A percentile compares a stretch with the other conserved stretches of the same genome.
Conservation (phyloP, 2,329 filamentous ascomycete species). For the Akanthomyces uredinophilus region DNA sequence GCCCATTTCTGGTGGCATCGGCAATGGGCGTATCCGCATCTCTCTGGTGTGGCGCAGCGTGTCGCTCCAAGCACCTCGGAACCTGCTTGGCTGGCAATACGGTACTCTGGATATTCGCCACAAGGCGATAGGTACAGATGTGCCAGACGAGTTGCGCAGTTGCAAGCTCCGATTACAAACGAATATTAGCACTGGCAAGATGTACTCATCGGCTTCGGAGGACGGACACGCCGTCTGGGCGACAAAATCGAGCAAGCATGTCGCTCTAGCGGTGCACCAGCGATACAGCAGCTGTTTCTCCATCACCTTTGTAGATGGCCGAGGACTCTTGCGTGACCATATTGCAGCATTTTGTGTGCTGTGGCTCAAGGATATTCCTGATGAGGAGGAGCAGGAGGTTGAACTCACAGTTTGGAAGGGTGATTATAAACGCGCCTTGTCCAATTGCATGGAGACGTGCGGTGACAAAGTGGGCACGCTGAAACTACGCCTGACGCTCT, state of each 20-base stretch:
- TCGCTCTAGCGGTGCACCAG: constrained; percentile 52
- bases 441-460: constrained; percentile 35
- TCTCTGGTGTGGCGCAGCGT: constrained; percentile 71
- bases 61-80: constrained; percentile 53
- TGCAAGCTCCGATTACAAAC: constrained; percentile 57
- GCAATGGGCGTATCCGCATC: constrained; percentile 62
- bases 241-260: constrained; percentile 38
- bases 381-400: constrained; percentile 58
- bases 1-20: constrained; percentile 66
- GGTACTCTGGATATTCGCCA: constrained; percentile 64
- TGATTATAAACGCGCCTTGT: constrained; percentile 43
- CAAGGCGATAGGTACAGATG: constrained; percentile 35
- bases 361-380: constrained; percentile 64
- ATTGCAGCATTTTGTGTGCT: constrained; percentile 58
- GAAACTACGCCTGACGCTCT: constrained; percentile 34
- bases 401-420: constrained; percentile 63
- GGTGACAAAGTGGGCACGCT: constrained; percentile 45
- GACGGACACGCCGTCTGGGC: constrained; percentile 47
- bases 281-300: constrained; percentile 54
- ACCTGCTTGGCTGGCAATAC: constrained; percentile 64
- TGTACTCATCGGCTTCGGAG: constrained; percentile 37
- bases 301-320: constrained; percentile 44
- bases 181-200: constrained; percentile 51
- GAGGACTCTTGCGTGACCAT: constrained; percentile 41
- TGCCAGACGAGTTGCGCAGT: constrained; percentile 43